These are phyloP conservation scores for Candida neerlandica DNA, from an alignment of 1,139 yeast species.

Conservation along the genomic window DNA sequence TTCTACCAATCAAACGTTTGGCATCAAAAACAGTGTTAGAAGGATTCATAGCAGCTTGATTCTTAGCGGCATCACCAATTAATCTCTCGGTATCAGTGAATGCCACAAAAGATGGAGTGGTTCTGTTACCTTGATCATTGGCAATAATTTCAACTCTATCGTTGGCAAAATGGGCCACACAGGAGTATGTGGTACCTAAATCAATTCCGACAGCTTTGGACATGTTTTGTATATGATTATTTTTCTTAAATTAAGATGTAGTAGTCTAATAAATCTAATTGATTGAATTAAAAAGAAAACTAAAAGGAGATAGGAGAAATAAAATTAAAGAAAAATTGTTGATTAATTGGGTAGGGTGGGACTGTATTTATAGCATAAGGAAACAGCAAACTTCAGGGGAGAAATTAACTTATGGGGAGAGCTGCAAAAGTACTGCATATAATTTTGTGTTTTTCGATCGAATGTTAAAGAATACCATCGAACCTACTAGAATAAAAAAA, in stretches of 20 bases:
- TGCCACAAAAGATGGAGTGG: conserved; percentile 70
- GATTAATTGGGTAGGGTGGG: neutral
- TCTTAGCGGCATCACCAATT: conserved; percentile 74
- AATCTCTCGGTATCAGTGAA: conserved; percentile 68
- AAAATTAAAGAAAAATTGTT: neutral
- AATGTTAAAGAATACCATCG: neutral
- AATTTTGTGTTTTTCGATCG: conserved; percentile 1
- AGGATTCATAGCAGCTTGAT: conserved; percentile 73
- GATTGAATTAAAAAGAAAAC: neutral
- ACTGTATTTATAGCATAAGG: conserved; percentile 2
- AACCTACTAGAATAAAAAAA: neutral
- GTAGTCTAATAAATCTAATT: conserved; percentile 8
- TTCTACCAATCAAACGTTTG: conserved; percentile 69
- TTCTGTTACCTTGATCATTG: conserved; percentile 67
- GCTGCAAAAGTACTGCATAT: conserved; percentile 7
- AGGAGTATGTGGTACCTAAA: conserved; percentile 80
- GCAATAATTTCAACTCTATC: conserved; percentile 73
- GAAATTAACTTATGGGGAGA: conserved; percentile 2
- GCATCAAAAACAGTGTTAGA: conserved; percentile 68
- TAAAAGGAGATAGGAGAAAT: neutral
- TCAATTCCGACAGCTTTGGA: conserved; percentile 77
- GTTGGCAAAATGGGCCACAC: conserved; percentile 74
- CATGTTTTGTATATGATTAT: conserved; percentile 31
- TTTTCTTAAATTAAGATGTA: neutral
- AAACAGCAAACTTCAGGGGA: conserved; percentile 8